A percentile compares a stretch with the other conserved stretches of the same genome.
These are phyloP conservation scores for Chlamydomonas schloesseri DNA, from an alignment of 139 green algal genomes.

Conservation along the genomic window DNA sequence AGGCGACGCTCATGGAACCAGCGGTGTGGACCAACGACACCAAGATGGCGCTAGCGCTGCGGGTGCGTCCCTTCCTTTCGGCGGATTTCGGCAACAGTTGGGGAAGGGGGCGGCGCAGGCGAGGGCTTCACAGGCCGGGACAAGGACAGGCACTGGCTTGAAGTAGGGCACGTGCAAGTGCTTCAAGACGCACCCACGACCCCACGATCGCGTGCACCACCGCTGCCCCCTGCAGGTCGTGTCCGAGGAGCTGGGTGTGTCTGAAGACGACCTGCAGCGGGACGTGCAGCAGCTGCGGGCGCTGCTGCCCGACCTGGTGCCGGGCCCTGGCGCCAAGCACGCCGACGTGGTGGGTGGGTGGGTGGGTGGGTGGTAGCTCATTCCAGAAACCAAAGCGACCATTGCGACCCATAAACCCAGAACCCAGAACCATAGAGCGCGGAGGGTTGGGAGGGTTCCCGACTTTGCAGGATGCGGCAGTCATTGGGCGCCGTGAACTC, in stretches of 20 bases:
- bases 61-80: not conserved
- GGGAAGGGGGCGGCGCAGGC: no score
- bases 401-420: not conserved
- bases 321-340: conserved; percentile 3
- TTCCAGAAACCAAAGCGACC: not conserved
- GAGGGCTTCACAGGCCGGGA: no score
- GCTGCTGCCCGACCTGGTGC: conserved; percentile 39
- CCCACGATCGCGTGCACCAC: not conserved
- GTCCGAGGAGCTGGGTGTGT: not conserved
- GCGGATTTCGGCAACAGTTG: not conserved
- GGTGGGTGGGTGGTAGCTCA: no score
- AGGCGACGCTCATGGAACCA: not conserved
- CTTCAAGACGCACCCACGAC: not conserved
- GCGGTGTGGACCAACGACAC: conserved; percentile 12
- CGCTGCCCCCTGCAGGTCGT: not conserved
- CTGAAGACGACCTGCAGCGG: not conserved
- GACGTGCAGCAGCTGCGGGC: conserved; percentile 13
- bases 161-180: not conserved
- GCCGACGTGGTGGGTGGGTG: conserved; percentile 14
- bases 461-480: no score
- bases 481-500: no score
- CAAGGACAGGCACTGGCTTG: not conserved
- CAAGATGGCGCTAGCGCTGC: conserved; percentile 24
- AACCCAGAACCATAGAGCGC: not conserved
- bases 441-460: no score